Base-by-base conservation (phyloP, 2,329 filamentous ascomycete genomes). In the Fusarium sp. region DNA sequence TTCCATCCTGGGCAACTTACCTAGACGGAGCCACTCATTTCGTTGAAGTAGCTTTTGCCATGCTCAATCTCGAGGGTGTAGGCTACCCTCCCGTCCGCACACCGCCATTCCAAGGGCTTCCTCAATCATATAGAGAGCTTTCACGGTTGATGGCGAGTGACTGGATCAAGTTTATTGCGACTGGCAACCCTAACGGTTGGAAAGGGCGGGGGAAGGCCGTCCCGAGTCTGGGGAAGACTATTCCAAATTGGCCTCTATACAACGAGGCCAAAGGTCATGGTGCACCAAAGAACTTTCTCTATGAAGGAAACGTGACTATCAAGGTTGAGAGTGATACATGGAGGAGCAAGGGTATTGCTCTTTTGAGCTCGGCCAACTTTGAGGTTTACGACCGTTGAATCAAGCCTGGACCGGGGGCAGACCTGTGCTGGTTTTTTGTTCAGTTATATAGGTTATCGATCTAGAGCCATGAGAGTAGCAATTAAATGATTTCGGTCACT, bases 1-100 rank as follows among this genome's bases (percentile, higher is more conserved):
- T 70, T 18, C 69, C 69, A 8, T 50, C 67, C 5, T 71, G 67
- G 67, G 69, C 66, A n/a, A 71, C 63, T 1, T 70, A 62, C 16
- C 18, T 67, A 1, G 67, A 71, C 4, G 67, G 69, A 4, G 67
- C 67, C 7, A 67, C 69, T 0, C 69, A 70, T 5, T 70, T 71
- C 16, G 67, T 67, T 6, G 69, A 71, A 13, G 69, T 67, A 5
- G 67, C 69, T 8, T 71, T 71, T 42, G 63, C 69, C 0, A 71
- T 67, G 67, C 40, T 71, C 9, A 71, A 71, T 14, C 63, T 71
- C 1, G 50, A 70, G 11, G 69, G 67, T 6, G 62, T 59, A 29
- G 69, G 67, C 7, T 71, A 70, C 34, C 27, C 68, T 10, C 69
- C 69, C 3, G 52, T 71, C 3, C 57, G 69, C 18, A 70, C 54